Evolutionary conservation across 345 rosid genomes (phyloP).

Genomic region (Populus pruinosa): DNA sequence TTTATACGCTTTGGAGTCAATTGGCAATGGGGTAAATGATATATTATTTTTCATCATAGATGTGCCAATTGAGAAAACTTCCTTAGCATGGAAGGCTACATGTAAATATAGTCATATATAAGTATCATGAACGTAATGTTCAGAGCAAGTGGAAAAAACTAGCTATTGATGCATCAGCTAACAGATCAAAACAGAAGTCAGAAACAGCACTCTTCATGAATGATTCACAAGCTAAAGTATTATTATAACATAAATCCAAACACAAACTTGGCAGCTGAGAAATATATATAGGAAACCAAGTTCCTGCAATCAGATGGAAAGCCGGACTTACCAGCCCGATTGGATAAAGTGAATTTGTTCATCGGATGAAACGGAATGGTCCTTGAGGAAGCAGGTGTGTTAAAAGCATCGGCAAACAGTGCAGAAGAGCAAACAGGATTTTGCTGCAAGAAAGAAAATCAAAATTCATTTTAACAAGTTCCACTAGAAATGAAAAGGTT

Average conservation of each 20-base stretch:
- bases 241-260: neutral
- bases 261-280: neutral
- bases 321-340: constrained; percentile 41
- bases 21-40: neutral
- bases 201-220: neutral
- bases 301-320: neutral
- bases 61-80: neutral
- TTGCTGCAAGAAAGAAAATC: constrained; percentile 30
- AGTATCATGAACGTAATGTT: neutral
- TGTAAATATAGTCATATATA: neutral
- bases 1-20: neutral
- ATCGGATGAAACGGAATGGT: constrained; percentile 18
- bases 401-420: constrained; percentile 29
- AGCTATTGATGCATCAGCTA: neutral
- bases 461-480: neutral
- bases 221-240: neutral
- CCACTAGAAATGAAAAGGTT: neutral
- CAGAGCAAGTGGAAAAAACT: neutral
- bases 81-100: neutral
- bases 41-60: neutral
- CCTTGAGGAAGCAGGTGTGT: constrained; percentile 24
- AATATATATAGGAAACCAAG: neutral
- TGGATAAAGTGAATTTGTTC: constrained; percentile 27
- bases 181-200: neutral
- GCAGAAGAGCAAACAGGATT: constrained; percentile 24